Evolutionary conservation across 2,329 filamentous ascomycete species (phyloP).

Genomic region (Fulvia fulva): DNA sequence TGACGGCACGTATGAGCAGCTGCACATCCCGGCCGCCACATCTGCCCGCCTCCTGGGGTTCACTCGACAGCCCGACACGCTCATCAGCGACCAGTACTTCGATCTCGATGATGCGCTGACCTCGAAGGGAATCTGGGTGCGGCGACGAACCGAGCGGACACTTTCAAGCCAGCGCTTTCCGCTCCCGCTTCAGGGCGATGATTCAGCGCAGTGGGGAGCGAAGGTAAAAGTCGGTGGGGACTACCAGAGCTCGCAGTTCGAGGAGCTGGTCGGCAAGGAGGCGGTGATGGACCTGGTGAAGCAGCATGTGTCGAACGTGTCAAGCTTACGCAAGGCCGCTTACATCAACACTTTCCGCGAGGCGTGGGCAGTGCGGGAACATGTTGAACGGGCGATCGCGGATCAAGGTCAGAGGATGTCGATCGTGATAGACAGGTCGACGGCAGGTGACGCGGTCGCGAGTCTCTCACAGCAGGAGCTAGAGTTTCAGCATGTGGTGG

Average conservation of each 20-base stretch:
- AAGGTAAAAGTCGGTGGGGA: conserved; percentile 16
- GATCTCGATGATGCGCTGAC: conserved; percentile 12
- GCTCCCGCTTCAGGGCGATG: not conserved
- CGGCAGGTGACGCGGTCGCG: not conserved
- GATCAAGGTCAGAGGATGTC: not conserved
- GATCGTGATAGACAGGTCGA: conserved; percentile 9
- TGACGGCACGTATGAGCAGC: not conserved
- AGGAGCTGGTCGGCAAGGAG: conserved; percentile 9
- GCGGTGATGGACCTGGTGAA: not conserved
- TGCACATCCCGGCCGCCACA: not conserved
- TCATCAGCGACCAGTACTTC: conserved; percentile 20
- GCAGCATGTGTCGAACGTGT: not conserved
- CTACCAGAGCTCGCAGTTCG: conserved; percentile 15
- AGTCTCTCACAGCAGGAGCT: not conserved
- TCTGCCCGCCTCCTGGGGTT: not conserved
- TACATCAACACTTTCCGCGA: conserved; percentile 8
- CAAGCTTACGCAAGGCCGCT: not conserved
- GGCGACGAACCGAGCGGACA: conserved; percentile 5
- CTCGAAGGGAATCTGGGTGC: conserved; percentile 16
- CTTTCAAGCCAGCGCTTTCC: not conserved
- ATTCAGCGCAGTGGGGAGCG: conserved; percentile 11
- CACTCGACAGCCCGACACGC: not conserved
- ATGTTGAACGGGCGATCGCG: not conserved
- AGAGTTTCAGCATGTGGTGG: conserved; percentile 12
- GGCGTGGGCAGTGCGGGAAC: conserved; percentile 6